Evolutionary conservation across 495 filamentous ascomycete species (phyloP).

Genomic region (Bryoglossum gracile): DNA sequence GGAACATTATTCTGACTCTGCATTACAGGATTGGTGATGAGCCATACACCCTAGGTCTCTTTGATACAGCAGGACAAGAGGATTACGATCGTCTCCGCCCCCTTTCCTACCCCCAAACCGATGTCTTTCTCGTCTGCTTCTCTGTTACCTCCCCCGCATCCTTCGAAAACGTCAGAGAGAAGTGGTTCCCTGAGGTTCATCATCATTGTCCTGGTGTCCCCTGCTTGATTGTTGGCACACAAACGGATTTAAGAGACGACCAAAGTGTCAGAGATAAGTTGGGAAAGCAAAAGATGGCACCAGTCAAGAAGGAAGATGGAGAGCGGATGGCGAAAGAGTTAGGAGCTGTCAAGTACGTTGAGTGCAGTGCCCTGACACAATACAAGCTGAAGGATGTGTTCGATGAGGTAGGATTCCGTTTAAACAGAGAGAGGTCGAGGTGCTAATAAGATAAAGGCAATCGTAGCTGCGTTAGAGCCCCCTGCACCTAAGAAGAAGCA

Average conservation of each 20-base stretch:
- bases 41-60: conserved; percentile 93
- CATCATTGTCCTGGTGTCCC: conserved; percentile 98
- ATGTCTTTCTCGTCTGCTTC: conserved; percentile 98
- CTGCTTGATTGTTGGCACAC: conserved; percentile 95
- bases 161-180: conserved; percentile 98
- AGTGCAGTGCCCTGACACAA: conserved; percentile 96
- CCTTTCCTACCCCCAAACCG: conserved; percentile 95
- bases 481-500: conserved; percentile 61
- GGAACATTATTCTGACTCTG: conserved; percentile 9
- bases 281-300: conserved; percentile 88
- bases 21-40: conserved; percentile 89
- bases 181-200: conserved; percentile 98
- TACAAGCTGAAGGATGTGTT: conserved; percentile 99
- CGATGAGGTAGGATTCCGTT: conserved; percentile 68
- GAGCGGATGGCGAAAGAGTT: conserved; percentile 95
- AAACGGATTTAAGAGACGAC: conserved; percentile 94
- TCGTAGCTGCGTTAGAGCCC: conserved; percentile 85
- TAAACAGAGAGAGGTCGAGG: not conserved
- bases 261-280: conserved; percentile 83
- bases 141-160: conserved; percentile 97
- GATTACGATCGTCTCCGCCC: conserved; percentile 97
- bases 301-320: conserved; percentile 85
- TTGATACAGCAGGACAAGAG: conserved; percentile 98
- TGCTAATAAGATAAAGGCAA: conserved; percentile 49
- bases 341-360: conserved; percentile 95